Base-by-base conservation (phyloP, 441 rosid genomes). In the Euphorbia schlechtendalii region DNA sequence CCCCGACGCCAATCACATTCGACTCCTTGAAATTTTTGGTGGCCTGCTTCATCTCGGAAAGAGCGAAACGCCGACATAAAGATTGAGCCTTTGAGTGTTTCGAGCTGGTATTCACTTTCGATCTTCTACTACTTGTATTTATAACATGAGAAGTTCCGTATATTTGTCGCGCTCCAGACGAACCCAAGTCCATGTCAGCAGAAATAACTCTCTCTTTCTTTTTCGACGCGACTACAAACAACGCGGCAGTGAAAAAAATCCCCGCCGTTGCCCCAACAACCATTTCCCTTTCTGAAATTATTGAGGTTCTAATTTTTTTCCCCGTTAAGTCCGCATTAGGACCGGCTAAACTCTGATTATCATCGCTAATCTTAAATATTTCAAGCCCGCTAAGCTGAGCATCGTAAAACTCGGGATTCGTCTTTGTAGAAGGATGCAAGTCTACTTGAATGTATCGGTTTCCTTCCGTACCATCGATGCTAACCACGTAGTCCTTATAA, bases 1-100 rank as follows among this genome's bases (percentile, higher is more conserved):
- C 91, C 59, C 96, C 93, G 15, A 89, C 83, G 8, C 89, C 96
- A n/a, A 86, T 80, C 20, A 83, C 89, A 40, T 83, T 54, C 0
- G 84, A 80, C 38, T 86, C 91, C 12, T 78, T 80, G 51, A 89
- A 86, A 73, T 79, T 78, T 54, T 76, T 78, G 0, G 96, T 86
- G 0, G 85, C 88, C 0, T 74, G 73, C 67, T 66, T 80, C n/a
- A 86, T 86, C 76, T 89, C 89, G 0, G 71, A 18, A 5, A 82
- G 52, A 0, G 86, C 69, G 79, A 89, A 89, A 22, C 81, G 85
- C 13, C 88, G 77, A 62, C 89, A 83, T 25, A 86, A 82, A 28
- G 89, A 85, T 57, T 84, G 86, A 8, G 86, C 84, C 62, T 48
- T 48, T 48, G 53, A 2, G 49, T 45, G 49, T 15, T 45, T 45